Evolutionary conservation across 2,329 filamentous ascomycete genomes (phyloP).

Genomic region (Epicoccum nigrum): DNA sequence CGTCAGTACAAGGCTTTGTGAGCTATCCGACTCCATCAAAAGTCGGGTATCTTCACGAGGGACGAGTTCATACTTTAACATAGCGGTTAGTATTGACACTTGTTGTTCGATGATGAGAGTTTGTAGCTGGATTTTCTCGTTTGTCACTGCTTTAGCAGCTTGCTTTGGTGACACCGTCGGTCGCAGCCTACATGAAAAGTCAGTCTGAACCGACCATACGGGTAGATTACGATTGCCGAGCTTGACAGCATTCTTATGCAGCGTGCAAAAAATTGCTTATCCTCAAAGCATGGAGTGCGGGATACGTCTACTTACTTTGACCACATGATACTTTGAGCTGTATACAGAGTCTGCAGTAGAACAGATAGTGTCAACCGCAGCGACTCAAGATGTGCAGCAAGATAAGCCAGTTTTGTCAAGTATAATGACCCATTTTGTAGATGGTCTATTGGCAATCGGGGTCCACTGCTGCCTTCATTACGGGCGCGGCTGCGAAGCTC

Average conservation of each 20-base stretch:
- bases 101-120: constrained; percentile 50
- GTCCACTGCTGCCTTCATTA: constrained; percentile 5
- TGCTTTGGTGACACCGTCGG: constrained; percentile 42
- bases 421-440: not conserved
- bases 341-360: constrained; percentile 47
- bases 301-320: constrained; percentile 38
- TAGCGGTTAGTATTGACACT: constrained; percentile 39
- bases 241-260: not conserved
- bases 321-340: constrained; percentile 48
- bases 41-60: constrained; percentile 23
- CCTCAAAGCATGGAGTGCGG: not conserved
- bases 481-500: constrained; percentile 11
- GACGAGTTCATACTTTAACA: constrained; percentile 24
- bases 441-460: not conserved
- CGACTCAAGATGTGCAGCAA: constrained; percentile 43
- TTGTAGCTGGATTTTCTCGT: constrained; percentile 47
- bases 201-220: not conserved
- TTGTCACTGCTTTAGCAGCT: constrained; percentile 39
- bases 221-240: not conserved
- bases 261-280: not conserved
- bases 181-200: constrained; percentile 26
- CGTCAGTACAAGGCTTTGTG: constrained; percentile 29
- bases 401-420: constrained; percentile 37
- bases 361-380: constrained; percentile 46
- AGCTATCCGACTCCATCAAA: constrained; percentile 41